Evolutionary conservation across 2,329 filamentous ascomycete species (phyloP).

Genomic region (Arthrobotrys entomopaga): DNA sequence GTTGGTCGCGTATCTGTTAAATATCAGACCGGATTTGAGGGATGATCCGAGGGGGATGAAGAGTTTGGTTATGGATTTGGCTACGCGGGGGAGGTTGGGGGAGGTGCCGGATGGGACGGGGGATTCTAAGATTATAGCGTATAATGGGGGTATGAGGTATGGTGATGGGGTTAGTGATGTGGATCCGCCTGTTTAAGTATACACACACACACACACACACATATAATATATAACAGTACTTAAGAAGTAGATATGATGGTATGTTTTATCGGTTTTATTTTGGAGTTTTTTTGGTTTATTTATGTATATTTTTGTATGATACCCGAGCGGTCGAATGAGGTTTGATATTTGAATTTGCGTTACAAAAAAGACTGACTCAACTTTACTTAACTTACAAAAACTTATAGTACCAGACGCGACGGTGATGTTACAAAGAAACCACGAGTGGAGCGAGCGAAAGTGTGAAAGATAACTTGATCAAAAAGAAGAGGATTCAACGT

Average conservation of each 20-base stretch:
- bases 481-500: too few relatives aligned
- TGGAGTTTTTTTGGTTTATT: too few relatives aligned
- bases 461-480: too few relatives aligned
- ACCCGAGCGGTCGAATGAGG: not conserved
- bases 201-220: not conserved
- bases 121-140: slow-evolving; percentile 41
- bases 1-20: slow-evolving; percentile 71
- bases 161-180: not conserved
- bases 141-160: slow-evolving; percentile 21
- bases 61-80: slow-evolving; percentile 37
- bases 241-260: too few relatives aligned
- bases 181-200: not conserved
- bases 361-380: not conserved
- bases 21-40: slow-evolving; percentile 21
- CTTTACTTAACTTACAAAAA: not conserved
- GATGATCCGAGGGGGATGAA: slow-evolving; percentile 44
- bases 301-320: slow-evolving; percentile 21
- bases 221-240: too few relatives aligned
- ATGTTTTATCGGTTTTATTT: too few relatives aligned
- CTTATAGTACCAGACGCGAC: not conserved
- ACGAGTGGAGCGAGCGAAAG: too few relatives aligned
- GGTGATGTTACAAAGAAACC: too few relatives aligned
- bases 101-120: slow-evolving; percentile 7
- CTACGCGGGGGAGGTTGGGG: slow-evolving; percentile 14
- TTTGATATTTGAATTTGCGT: slow-evolving; percentile 7